Base-by-base conservation (phyloP, 306 rosid genomes). In the Trifolium subterraneum region DNA sequence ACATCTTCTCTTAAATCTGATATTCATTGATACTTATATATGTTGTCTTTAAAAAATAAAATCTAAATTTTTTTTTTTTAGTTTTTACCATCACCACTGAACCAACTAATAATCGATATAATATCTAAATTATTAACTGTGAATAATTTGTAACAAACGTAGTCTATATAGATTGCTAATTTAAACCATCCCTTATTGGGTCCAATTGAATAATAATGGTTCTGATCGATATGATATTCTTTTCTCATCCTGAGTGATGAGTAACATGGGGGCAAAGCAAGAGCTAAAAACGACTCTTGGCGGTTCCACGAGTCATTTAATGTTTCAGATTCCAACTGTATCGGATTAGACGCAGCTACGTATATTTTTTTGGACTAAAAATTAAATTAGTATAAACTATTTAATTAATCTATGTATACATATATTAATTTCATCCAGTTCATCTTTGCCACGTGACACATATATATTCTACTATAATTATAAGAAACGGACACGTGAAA, bases 301-400 rank as follows among this genome's bases (percentile, higher is more conserved):
- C 10, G 16, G 36, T 59, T 59, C 36, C 39, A 59, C 4, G 64
- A 10, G 64, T 12, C 64, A 59, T 29, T 59, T 27, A 25, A 12
- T 59, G 64, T 59, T 59, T 25, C 36, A 59, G 64, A 27, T 27
- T 59, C 64, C 39, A 59, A 23, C 4, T 59, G 38, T 38, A 59
- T 27, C 11, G 14, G 63, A 56, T 22, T 22, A 22, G 35, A 22
- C 23, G 33, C 29, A 56, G n/a, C 33, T 56, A 20, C 33, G 7
- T n/a, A n/a, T n/a, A n/a, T n/a, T n/a, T n/a, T n/a, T n/a, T n/a
- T n/a, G n/a, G n/a, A n/a, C n/a, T n/a, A n/a, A n/a, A n/a, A n/a
- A n/a, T n/a, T n/a, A n/a, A n/a, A n/a, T n/a, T n/a, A n/a, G n/a
- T n/a, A n/a, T n/a, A n/a, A n/a, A n/a, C n/a, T n/a, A n/a, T n/a